These are phyloP conservation scores for Candida gigantensis DNA, from an alignment of 1,139 yeast genomes.

Conservation along the genomic window DNA sequence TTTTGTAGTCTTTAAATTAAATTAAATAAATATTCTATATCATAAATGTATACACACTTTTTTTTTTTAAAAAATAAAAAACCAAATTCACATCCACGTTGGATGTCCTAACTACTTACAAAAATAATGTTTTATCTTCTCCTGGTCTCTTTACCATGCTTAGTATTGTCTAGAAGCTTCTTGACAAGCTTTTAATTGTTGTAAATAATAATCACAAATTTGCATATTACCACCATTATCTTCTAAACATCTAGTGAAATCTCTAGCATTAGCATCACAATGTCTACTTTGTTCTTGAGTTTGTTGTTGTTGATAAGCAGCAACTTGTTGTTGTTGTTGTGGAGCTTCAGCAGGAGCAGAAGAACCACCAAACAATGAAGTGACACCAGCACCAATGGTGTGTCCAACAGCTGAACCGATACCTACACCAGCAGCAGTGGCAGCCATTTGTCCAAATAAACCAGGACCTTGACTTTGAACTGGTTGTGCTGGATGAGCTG, in stretches of 20 bases:
- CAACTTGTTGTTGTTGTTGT: conserved; percentile 44
- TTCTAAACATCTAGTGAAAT: conserved; percentile 91
- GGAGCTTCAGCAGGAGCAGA: conserved; percentile 54
- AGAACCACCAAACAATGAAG: conserved; percentile 87
- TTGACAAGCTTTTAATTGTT: conserved; percentile 96
- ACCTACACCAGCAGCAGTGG: conserved; percentile 99
- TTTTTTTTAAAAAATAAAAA: not conserved
- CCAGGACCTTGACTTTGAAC: conserved; percentile 69
- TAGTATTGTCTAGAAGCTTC: conserved; percentile 85
- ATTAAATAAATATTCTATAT: conserved; percentile 5
- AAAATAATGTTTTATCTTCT: not conserved
- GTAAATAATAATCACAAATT: conserved; percentile 93
- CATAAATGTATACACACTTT: too few relatives aligned
- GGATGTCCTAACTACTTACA: conserved; percentile 10
- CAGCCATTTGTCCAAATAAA: conserved; percentile 93
- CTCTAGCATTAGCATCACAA: conserved; percentile 93
- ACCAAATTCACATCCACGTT: not conserved
- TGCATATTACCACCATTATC: conserved; percentile 95
- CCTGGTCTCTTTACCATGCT: not conserved
- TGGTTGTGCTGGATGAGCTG: conserved; percentile 39
- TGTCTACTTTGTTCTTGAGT: conserved; percentile 55
- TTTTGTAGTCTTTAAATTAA: too few relatives aligned
- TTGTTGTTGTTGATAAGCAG: conserved; percentile 33
- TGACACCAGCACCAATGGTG: conserved; percentile 92
- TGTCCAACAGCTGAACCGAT: conserved; percentile 98